Evolutionary conservation across 768 basidiomycete genomes (phyloP), one percentile per base, ranked within the genome.

Genomic region (Tricholoma hemisulphureum): DNA sequence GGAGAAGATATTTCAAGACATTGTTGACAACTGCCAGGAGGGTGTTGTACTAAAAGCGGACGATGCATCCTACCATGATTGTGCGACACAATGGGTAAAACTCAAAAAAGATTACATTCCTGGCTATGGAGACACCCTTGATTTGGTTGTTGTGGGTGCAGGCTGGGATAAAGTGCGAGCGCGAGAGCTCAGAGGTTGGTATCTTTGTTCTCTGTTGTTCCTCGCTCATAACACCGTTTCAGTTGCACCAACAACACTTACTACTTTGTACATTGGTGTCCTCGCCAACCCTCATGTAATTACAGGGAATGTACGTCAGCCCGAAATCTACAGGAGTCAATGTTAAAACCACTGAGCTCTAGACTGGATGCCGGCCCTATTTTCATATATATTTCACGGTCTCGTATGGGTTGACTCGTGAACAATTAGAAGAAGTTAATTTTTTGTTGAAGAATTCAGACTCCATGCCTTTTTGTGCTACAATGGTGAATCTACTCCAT

Each of bases 71-170:
- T 95, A 96, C 68, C 85, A 87, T 58, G 86, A 88, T 63, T 76
- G 69, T 63, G 71, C 65, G 5, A 72, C 78, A 57, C 87, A 87
- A 14, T 96, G 94, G 93, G 86, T 95, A 26, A 96, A 97, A 73
- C 65, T 93, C 50, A 93, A 94, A 76, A 85, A 81, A 66, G 95
- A 98, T 68, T 96, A 96, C 60, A 92, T 98, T 35, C 85, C 86
- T 1, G 88, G 88, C 4, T 80, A 88, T 45, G 92, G 93, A 0
- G 95, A 98, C 69, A 80, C 83, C 4, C 63, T 95, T 14, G 92
- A 95, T 68, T 78, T 96, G 56, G 85, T 85, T 3, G 67, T 96
- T 31, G 72, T 96, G 18, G 95, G 84, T 1, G 92, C 86, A 18
- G 74, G 80, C 0, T 95, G 92, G 91, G 89, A 92, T 55, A 87